A percentile compares a stretch with the other conserved stretches of the same genome.
phyloP scores from a whole-genome alignment of 441 rosid genomes.

The Adansonia gregorii region DNA sequence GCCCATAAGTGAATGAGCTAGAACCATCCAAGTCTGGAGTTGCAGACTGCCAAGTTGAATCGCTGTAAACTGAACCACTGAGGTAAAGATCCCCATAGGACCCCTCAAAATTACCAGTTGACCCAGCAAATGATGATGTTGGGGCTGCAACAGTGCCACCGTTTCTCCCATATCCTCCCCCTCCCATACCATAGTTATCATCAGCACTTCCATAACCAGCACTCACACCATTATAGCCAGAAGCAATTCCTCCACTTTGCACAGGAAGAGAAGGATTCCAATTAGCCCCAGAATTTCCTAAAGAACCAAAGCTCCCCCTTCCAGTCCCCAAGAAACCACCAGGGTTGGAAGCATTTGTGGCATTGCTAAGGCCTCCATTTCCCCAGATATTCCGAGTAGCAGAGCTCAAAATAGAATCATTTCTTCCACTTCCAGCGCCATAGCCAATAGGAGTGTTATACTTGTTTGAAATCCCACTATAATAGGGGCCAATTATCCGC shows the following conservation, averaged over 20 bases:
- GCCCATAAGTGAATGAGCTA: neutral
- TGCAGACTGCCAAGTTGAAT: conserved; percentile 3
- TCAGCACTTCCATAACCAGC: neutral
- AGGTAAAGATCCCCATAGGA: conserved; percentile 3
- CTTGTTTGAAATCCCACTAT: too few relatives aligned
- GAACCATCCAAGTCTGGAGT: conserved; percentile 10
- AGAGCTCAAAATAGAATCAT: too few relatives aligned
- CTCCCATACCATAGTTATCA: neutral
- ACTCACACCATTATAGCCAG: neutral
- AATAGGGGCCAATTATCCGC: too few relatives aligned
- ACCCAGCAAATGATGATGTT: neutral
- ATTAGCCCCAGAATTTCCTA: too few relatives aligned
- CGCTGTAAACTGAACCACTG: neutral
- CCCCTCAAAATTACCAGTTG: conserved; percentile 7
- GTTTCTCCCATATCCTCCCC: conserved; percentile 2
- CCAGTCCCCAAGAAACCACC: too few relatives aligned
- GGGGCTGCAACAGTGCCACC: conserved; percentile 3
- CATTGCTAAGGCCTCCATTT: too few relatives aligned
- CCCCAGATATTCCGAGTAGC: too few relatives aligned
- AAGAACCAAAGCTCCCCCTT: too few relatives aligned
- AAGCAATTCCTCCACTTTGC: neutral
- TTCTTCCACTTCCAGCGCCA: too few relatives aligned
- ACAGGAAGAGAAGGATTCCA: too few relatives aligned
- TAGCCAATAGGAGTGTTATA: too few relatives aligned
- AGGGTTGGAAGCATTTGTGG: too few relatives aligned